These are phyloP conservation scores for Nemania sp. DNA, from an alignment of 2,329 filamentous ascomycete genomes.

Conservation along the genomic window DNA sequence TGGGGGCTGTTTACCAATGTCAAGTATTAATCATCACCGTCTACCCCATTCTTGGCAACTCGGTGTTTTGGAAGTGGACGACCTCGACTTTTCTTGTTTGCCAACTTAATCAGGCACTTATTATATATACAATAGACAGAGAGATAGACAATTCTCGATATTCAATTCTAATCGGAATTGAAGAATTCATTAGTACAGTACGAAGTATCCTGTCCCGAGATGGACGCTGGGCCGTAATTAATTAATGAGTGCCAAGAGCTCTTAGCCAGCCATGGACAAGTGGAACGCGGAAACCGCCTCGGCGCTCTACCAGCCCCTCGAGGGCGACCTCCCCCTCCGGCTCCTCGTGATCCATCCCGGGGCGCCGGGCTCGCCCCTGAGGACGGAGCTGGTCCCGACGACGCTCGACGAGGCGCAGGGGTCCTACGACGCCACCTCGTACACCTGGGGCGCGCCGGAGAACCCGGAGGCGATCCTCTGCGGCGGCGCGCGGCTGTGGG, in stretches of 20 bases:
- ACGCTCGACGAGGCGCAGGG: constrained; percentile 26
- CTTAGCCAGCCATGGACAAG: constrained; percentile 32
- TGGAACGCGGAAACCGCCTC: constrained; percentile 39
- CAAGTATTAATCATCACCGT: too few species aligned
- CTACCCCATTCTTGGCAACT: too few species aligned
- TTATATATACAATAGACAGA: too few species aligned
- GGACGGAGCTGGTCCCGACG: constrained; percentile 29
- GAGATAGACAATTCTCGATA: too few species aligned
- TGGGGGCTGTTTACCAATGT: too few species aligned
- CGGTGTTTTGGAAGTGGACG: too few species aligned
- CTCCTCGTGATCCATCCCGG: constrained; percentile 30
- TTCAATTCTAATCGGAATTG: too few species aligned
- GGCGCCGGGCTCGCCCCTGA: constrained; percentile 17
- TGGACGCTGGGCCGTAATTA: not conserved
- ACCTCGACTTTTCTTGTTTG: too few species aligned
- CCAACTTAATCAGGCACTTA: too few species aligned
- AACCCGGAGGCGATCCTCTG: constrained; percentile 28
- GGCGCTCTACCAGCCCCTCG: constrained; percentile 39
- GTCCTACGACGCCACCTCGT: constrained; percentile 33
- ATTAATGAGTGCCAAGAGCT: not conserved
- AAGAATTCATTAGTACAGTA: not conserved
- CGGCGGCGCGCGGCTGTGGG: constrained; percentile 21
- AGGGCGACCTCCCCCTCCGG: constrained; percentile 25
- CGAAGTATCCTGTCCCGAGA: not conserved
- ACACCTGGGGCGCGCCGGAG: constrained; percentile 34